Evolutionary conservation across 805 yeast genomes (phyloP).

Genomic region (Yamadazyma takamatsuzukensis): DNA sequence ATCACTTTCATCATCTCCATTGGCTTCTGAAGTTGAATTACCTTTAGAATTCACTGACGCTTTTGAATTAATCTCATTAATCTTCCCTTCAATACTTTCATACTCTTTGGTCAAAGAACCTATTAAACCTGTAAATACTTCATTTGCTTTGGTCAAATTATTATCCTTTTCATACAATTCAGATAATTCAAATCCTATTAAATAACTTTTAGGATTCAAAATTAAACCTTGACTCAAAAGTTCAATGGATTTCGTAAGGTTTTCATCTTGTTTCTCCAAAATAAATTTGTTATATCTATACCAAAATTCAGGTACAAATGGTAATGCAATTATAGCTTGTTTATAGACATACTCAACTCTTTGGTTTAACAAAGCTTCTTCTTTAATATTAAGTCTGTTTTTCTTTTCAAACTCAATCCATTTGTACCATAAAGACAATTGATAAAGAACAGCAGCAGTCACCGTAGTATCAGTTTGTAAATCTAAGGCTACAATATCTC

Average conservation of each 20-base stretch:
- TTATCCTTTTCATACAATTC: conserved; percentile 64
- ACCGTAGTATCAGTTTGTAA: conserved; percentile 17
- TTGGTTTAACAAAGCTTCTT: conserved; percentile 40
- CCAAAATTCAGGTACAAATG: conserved; percentile 76
- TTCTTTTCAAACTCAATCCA: conserved; percentile 81
- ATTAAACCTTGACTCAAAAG: conserved; percentile 51
- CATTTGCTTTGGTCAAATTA: conserved; percentile 47
- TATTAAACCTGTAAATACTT: conserved; percentile 49
- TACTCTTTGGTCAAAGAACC: conserved; percentile 41
- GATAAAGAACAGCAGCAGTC: conserved; percentile 24
- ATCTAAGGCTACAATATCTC: conserved; percentile 31
- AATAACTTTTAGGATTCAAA: conserved; percentile 67
- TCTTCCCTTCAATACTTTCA: conserved; percentile 10
- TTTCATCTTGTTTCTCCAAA: conserved; percentile 40
- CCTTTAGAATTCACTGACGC: conserved; percentile 10
- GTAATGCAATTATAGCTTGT: conserved; percentile 59
- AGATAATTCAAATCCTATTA: conserved; percentile 63
- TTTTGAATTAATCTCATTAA: conserved; percentile 5
- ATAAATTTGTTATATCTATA: conserved; percentile 46
- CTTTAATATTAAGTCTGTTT: conserved; percentile 62
- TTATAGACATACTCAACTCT: conserved; percentile 71
- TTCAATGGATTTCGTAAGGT: conserved; percentile 36
- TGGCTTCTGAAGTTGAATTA: conserved; percentile 8
- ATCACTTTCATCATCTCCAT: conserved; percentile 18
- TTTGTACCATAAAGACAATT: conserved; percentile 56